Percentiles rank a stretch among this genome's conserved stretches.
phyloP scores from a whole-genome alignment of 768 basidiomycete species.

The Lactarius sp. region DNA sequence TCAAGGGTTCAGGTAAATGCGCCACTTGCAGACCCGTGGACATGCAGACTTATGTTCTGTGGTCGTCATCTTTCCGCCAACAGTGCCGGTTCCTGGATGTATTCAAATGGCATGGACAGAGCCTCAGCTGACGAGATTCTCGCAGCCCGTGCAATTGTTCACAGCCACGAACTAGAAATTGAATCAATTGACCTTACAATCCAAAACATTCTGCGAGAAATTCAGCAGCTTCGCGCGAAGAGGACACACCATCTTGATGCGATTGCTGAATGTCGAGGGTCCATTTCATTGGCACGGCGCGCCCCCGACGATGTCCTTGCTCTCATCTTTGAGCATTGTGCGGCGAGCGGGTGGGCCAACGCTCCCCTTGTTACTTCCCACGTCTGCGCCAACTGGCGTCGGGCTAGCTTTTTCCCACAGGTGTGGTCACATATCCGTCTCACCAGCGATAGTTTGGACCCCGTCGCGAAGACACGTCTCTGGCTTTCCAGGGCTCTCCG shows the following conservation, averaged over 20 bases:
- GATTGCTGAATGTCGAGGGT: slow-evolving; percentile 42
- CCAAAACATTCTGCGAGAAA: slow-evolving; percentile 35
- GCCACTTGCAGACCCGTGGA: neutral
- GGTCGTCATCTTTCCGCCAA: neutral
- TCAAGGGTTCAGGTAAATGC: neutral
- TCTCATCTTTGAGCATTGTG: slow-evolving; percentile 49
- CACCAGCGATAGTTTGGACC: slow-evolving; percentile 41
- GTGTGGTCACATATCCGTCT: slow-evolving; percentile 57
- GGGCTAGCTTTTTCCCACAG: slow-evolving; percentile 45
- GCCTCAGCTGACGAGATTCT: slow-evolving; percentile 25
- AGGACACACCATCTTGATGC: slow-evolving; percentile 40
- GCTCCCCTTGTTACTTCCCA: slow-evolving; percentile 53
- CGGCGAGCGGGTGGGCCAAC: slow-evolving; percentile 46
- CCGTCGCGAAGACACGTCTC: slow-evolving; percentile 39
- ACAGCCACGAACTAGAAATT: slow-evolving; percentile 40
- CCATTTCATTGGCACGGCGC: slow-evolving; percentile 51
- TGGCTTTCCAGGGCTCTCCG: slow-evolving; percentile 48
- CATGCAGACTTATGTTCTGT: neutral
- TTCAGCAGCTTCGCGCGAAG: slow-evolving; percentile 41
- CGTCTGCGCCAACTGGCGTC: slow-evolving; percentile 56
- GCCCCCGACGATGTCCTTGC: slow-evolving; percentile 53
- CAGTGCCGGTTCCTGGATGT: neutral
- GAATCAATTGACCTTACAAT: slow-evolving; percentile 41
- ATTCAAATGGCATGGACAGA: neutral
- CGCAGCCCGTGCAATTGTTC: slow-evolving; percentile 27